These are phyloP conservation scores for Adansonia gregorii DNA, from an alignment of 441 rosid species.

Conservation along the genomic window DNA sequence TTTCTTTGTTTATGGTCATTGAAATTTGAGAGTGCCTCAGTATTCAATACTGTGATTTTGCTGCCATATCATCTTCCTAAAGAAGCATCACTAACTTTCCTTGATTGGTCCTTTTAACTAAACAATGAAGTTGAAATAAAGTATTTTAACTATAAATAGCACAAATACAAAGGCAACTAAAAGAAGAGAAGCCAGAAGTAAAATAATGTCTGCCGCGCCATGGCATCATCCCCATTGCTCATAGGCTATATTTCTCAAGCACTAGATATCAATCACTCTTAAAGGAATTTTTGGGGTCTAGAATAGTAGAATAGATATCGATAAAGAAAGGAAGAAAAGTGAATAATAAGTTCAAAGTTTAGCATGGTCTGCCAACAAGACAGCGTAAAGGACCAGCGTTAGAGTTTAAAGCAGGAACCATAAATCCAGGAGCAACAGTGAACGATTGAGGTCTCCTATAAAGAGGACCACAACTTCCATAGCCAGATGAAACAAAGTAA, in stretches of 20 bases:
- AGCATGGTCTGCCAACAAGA: conserved; percentile 51
- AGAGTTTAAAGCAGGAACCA: conserved; percentile 55
- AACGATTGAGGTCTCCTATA: conserved; percentile 48
- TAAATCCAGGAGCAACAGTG: conserved; percentile 46
- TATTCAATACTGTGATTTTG: background rate
- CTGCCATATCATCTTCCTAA: background rate
- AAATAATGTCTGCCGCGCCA: background rate
- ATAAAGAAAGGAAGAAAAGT: background rate
- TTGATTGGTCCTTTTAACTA: background rate
- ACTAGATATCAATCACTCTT: too few relatives aligned
- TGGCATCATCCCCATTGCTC: background rate
- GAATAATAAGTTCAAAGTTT: background rate
- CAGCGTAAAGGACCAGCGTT: conserved; percentile 66
- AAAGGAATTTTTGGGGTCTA: too few relatives aligned
- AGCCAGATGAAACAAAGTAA: conserved; percentile 60
- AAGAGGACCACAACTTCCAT: conserved; percentile 42
- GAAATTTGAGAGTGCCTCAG: background rate
- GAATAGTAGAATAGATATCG: background rate
- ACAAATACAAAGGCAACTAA: background rate
- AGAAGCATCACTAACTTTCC: background rate
- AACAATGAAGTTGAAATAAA: background rate
- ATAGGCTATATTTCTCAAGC: too few relatives aligned
- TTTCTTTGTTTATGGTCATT: background rate
- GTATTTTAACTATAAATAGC: background rate
- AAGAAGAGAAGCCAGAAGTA: background rate